Conservation (phyloP, 106 monocot species). For the Dendrobium chrysotoxum region DNA sequence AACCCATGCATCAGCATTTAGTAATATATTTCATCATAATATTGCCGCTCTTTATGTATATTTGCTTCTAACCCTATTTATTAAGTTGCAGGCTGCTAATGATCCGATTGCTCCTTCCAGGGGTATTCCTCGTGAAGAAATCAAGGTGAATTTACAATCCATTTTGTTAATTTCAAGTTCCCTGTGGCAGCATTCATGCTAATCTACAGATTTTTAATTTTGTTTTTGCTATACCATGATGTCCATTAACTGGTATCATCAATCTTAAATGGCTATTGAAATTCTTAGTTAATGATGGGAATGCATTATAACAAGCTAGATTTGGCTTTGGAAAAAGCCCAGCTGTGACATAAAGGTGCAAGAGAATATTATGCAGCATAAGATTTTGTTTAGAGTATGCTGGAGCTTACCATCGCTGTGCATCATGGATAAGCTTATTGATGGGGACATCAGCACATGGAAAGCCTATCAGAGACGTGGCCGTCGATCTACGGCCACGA, state of each 20-base stretch:
- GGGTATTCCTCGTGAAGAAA: constrained; percentile 77
- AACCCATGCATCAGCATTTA: no score
- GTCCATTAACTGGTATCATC: background rate
- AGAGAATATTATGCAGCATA: no score
- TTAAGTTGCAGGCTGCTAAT: constrained; percentile 55
- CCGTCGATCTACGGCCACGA: no score
- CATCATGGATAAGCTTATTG: no score
- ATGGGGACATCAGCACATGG: no score
- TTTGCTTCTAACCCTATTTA: background rate
- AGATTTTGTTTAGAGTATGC: no score
- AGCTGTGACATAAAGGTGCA: no score
- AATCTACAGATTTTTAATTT: background rate
- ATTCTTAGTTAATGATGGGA: background rate
- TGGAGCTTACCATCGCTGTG: no score
- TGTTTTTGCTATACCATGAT: background rate
- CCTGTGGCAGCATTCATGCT: background rate
- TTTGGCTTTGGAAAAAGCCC: no score
- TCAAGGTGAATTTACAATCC: constrained; percentile 32
- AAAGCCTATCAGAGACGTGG: no score
- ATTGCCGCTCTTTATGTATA: background rate
- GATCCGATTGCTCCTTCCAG: constrained; percentile 85
- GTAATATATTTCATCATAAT: background rate
- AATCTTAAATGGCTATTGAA: background rate
- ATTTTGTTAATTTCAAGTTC: constrained; percentile 1
- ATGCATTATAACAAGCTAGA: no score